A percentile compares a stretch with the other conserved stretches of the same genome.
phyloP scores from a whole-genome alignment of 202 grass and related monocot genomes.

The Schoenoplectus triqueter region DNA sequence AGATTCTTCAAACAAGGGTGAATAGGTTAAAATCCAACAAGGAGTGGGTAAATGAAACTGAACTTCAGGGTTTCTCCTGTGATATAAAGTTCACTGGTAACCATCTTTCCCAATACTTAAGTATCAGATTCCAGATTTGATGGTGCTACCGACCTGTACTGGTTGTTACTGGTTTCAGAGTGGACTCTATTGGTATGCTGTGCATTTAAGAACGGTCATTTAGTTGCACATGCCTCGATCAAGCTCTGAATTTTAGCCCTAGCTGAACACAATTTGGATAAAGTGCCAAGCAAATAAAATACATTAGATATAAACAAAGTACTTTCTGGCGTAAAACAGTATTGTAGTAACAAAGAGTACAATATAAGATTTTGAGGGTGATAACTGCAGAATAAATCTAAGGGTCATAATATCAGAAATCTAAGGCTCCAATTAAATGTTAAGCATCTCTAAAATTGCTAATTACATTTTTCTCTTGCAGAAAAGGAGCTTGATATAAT shows the following conservation, averaged over 20 bases:
- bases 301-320: background rate
- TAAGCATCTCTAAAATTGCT: background rate
- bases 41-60: conserved; percentile 66
- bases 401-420: background rate
- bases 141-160: background rate
- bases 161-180: background rate
- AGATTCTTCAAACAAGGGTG: conserved; percentile 91
- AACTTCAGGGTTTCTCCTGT: conserved; percentile 78
- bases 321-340: background rate
- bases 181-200: background rate
- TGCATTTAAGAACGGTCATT: background rate
- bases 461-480: conserved; percentile 40
- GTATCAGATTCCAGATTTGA: conserved; percentile 1
- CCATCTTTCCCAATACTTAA: background rate
- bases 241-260: background rate
- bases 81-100: conserved; percentile 86
- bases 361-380: background rate
- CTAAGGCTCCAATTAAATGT: background rate
- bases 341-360: background rate
- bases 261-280: background rate
- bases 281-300: background rate
- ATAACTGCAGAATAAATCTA: background rate
- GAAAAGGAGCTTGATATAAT: conserved; percentile 88
- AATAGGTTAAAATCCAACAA: conserved; percentile 90
- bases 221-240: background rate